Evolutionary conservation across 2,329 filamentous ascomycete species (phyloP), one percentile per base, ranked within the genome.

Genomic region (Emmonsiellopsis sp.): DNA sequence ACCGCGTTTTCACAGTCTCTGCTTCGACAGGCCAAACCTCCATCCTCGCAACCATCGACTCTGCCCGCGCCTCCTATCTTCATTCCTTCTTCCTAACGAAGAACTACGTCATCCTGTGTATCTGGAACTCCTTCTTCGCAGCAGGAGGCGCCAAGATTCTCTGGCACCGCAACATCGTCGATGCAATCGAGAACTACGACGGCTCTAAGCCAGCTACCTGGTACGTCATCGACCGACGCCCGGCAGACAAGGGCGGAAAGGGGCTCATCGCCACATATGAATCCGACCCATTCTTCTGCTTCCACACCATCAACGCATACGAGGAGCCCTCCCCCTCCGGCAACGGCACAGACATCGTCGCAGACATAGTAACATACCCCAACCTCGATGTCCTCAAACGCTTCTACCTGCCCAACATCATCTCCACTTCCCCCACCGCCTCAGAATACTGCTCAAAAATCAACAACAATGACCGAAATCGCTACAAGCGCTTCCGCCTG

Each of bases 261-360:
- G 87, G 88, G 0, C 71, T 93, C 0, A 77, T 93, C 0, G 84
- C 81, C 6, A 80, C 77, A 1, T 91, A 86, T 61, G 78, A 84
- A 14, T 85, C 81, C 13, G 76, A 80, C 0, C 78, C 86, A 0
- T 83, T 83, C 46, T 94, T 91, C 73, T 85, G 82, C 68, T 94
- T 94, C 67, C 88, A 95, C 68, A 81, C 80, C 0, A 74, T 88
- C 63, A 94, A 94, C 60, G 80, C 87, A 0, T 93, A 84, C 65
- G 86, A 92, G 61, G 79, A 87, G 57, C 60, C 67, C 0, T 72
- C 68, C 0, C 51, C 65, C 31, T 50, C 63, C 2, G 58, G 70
- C 34, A 69, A 68, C 5, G 60, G 48, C 1, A 69, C 70, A 5
- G 75, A 83, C 55, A 74, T 93, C 14, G 72, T 83, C 33, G 81